Base-by-base conservation (phyloP, 176 grass and related monocot genomes). In the Eragrostis nindensis region DNA sequence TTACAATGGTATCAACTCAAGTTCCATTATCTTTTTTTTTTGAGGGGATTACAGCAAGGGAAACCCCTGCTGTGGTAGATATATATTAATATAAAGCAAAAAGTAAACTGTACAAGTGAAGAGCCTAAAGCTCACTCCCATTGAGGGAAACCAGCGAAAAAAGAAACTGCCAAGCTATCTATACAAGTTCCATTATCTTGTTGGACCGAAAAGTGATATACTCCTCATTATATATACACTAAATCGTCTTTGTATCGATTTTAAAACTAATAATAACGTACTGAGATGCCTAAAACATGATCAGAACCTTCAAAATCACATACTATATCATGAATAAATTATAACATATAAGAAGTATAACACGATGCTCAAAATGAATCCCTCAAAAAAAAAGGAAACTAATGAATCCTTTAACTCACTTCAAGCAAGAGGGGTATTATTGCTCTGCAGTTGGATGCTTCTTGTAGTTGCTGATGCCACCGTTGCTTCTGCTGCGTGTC, bases 391-490 rank as follows among this genome's bases (percentile, higher is more conserved):
- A 49, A 41, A 36, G 38, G n/a, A 1, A 36, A 57, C 9, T 32
- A 57, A 41, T 25, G 36, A 38, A 75, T 25, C 14, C 4, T 62
- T 62, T 29, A 85, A 87, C 96, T 95, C 45, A 99, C 96, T 86
- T 99, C 92, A 84, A 99, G 96, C 84, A 99, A 88, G 52, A 99
- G 86, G 29, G 82, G 81, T 80, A 91, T 84, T 53, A 99, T 57
- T 72, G 86, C 32, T 82, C 84, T 91, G 82, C 96, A 99, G 87
- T 90, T 83, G 42, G 77, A 87, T 79, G 96, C 90, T 82, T 87
- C 86, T 71, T 82, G 72, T 63, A 99, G 69, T 80, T 90, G 73
- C 70, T 90, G 79, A 74, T 56, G 85, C 96, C 96, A 99, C 19
- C 62, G 83, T 73, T 86, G 12, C 70, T 82, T 95, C 62, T 87